Evolutionary conservation across 257 asterid species (phyloP), one percentile per base, ranked within the genome.

Genomic region (Coffea eugenioides): DNA sequence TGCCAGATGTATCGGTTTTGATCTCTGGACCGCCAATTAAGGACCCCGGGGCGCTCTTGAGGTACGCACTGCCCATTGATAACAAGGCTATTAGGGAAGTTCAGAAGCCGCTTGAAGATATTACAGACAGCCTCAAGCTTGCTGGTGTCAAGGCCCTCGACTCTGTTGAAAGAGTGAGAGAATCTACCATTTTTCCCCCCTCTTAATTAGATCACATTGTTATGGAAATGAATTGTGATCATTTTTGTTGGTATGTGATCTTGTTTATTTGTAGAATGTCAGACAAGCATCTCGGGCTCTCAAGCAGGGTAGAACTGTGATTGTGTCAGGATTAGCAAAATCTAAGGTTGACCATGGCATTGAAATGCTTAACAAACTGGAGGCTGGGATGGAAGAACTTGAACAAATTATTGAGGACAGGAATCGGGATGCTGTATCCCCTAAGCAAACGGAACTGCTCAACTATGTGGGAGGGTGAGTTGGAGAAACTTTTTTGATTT

Each of bases 31-130:
- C 98, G 4, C 99, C 99, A 11, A 94, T 96, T 82, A 96, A 96
- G 89, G 97, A 94, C 65, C 99, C 99, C 0, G 98, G 97, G 23
- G 93, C 97, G 9, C 86, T 96, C 25, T 86, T 96, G 86, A 94
- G 99, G 79, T 84, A 96, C 73, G 98, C 97, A 45, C 88, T 96
- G 87, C 99, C 99, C 52, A 94, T 96, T 49, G 86, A 96, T 74
- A 96, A 94, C 80, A 96, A 94, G 87, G 97, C 99, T 6, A 92
- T 96, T 80, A 86, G 99, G 85, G 97, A 92, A 78, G 99, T 96
- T 79, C 99, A 96, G 80, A 96, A 91, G 89, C 99, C 99, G 6
- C 97, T 96, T 16, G 99, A 96, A 85, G 98, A 96, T 87, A 94
- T 96, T 75, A 90, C 97, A 0, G 99, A 94, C 0, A 96, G 99